Evolutionary conservation across 805 yeast species (phyloP).

Genomic region (Saturnispora quitensis): DNA sequence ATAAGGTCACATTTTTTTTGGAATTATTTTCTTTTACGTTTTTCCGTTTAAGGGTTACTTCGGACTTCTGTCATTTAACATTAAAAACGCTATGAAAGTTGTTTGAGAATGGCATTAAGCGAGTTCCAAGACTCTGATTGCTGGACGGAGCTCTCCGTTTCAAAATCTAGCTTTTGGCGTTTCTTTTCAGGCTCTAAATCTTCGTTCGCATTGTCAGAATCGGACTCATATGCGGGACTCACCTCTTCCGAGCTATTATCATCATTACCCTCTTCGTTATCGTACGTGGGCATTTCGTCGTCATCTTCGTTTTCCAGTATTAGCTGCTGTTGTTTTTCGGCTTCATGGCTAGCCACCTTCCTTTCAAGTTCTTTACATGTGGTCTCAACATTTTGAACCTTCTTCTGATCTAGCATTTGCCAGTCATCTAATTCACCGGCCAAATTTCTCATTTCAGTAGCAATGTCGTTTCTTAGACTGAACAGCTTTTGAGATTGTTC

Average conservation of each 20-base stretch:
- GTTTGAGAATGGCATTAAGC: slow-evolving; percentile 12
- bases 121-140: slow-evolving; percentile 6
- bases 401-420: slow-evolving; percentile 16
- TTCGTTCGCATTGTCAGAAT: slow-evolving; percentile 17
- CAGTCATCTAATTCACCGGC: slow-evolving; percentile 25
- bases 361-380: not conserved
- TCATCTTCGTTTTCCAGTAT: slow-evolving; percentile 3
- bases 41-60: not conserved
- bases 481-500: slow-evolving; percentile 12
- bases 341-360: not conserved
- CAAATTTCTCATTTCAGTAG: slow-evolving; percentile 21
- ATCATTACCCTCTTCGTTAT: not conserved
- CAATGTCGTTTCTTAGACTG: slow-evolving; percentile 17
- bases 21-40: not conserved
- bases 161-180: slow-evolving; percentile 6
- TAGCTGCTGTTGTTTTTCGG: slow-evolving; percentile 6
- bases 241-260: slow-evolving; percentile 1
- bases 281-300: slow-evolving; percentile 1
- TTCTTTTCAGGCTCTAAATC: slow-evolving; percentile 13
- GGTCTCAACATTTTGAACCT: slow-evolving; percentile 2
- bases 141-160: not conserved
- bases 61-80: slow-evolving; percentile 1
- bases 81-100: slow-evolving; percentile 1
- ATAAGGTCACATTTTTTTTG: slow-evolving; percentile 4
- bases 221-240: slow-evolving; percentile 9